Evolutionary conservation across 345 rosid genomes (phyloP), one percentile per base, ranked within the genome.

Genomic region (Eucalyptus tenuipes): DNA sequence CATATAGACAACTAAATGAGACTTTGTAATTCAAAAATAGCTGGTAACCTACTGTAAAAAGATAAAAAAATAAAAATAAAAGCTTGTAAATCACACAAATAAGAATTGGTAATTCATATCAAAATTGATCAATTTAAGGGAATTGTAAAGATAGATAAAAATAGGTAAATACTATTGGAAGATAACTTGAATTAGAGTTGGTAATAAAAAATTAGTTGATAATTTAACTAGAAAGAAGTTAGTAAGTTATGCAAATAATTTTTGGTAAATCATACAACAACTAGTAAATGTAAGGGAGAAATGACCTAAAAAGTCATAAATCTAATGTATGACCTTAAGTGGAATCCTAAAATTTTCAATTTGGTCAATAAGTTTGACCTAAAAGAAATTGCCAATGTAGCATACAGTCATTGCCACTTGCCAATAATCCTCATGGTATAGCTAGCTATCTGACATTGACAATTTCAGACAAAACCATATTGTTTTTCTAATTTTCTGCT

Each of bases 311-410:
- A 64, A 29, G 16, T 29, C 5, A 29, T n/a, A 29, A 13, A 64
- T 7, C 9, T 7, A 29, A 13, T 13, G 9, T 29, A 29, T 29
- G 5, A n/a, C 3, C 1, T 8, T 1, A 0, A n/a, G 1, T 64
- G 4, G 37, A 64, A n/a, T 29, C 20, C 18, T 29, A 13, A 13
- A 59, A 6, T 59, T 59, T 59, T 27, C 15, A 0, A 59, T 59
- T 59, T 27, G 14, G 13, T 12, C 16, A 59, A 59, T 59, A 12
- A 59, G 31, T 59, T 64, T 64, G 18, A 64, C 5, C 16, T 4
- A 29, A 61, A 64, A 64, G 17, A 64, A 64, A 64, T 64, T 31
- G 16, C 18, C 31, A 64, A 29, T 20, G 1, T 64, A 31, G 71
- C 37, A 15, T 61, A 6, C 10, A 13, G 1, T 29, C 18, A 29